Evolutionary conservation across 139 green algal species (phyloP).

Genomic region (Gonium pectorale): DNA sequence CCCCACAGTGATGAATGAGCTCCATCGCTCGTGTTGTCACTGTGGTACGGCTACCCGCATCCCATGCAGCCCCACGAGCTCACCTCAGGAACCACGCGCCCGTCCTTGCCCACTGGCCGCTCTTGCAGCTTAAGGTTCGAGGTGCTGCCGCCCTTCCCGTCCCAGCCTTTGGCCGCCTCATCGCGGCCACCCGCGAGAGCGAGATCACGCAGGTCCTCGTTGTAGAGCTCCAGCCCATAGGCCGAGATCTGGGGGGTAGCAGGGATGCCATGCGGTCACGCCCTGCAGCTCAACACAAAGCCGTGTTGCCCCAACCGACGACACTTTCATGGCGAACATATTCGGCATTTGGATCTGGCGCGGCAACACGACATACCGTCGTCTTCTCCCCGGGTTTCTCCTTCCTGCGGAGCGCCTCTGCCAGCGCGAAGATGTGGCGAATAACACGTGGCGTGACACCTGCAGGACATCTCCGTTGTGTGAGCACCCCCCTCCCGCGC

Average conservation of each 20-base stretch:
- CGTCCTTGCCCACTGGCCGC: conserved; percentile 63
- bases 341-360: not conserved
- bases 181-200: conserved; percentile 29
- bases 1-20: no score
- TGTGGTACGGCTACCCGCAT: no score
- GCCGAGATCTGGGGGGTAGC: conserved; percentile 62
- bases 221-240: conserved; percentile 81
- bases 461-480: no score
- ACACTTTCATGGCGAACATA: no score
- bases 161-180: conserved; percentile 41
- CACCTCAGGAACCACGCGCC: conserved; percentile 68
- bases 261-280: no score
- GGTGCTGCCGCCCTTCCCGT: conserved; percentile 14
- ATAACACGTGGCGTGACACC: conserved; percentile 73
- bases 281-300: no score
- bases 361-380: conserved; percentile 21
- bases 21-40: no score
- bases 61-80: no score
- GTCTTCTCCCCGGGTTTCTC: conserved; percentile 71
- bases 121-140: conserved; percentile 64
- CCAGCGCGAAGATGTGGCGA: conserved; percentile 61
- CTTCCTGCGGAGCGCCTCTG: conserved; percentile 57
- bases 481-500: no score
- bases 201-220: conserved; percentile 81
- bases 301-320: no score